Evolutionary conservation across 192 early-diverging fungal species (phyloP).

Genomic region (Geranomyces michiganensis): DNA sequence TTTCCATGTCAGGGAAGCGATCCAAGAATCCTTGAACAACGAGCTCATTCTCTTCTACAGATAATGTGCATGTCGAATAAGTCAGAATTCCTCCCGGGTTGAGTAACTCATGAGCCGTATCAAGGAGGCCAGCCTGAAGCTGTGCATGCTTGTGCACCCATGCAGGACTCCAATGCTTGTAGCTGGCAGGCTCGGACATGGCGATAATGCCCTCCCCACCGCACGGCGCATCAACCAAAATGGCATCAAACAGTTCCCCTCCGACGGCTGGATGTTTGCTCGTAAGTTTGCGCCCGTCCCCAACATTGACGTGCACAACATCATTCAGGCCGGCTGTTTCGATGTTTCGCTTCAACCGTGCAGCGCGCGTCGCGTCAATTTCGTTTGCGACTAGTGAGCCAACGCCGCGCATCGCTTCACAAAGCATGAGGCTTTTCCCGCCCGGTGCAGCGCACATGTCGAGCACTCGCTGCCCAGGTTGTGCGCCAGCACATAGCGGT

Average conservation of each 20-base stretch:
- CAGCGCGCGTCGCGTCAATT: background rate
- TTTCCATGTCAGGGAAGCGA: constrained; percentile 80
- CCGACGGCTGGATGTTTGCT: background rate
- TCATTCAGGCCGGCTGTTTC: background rate
- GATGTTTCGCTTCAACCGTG: constrained; percentile 5
- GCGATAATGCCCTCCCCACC: constrained; percentile 83
- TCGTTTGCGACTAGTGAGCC: constrained; percentile 27
- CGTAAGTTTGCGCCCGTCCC: constrained; percentile 10
- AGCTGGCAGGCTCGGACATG: constrained; percentile 31
- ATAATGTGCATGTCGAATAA: constrained; percentile 93
- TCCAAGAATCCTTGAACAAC: constrained; percentile 83
- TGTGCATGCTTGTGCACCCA: constrained; percentile 79
- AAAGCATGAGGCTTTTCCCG: constrained; percentile 80
- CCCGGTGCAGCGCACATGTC: constrained; percentile 96
- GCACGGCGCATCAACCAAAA: constrained; percentile 93
- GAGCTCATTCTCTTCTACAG: constrained; percentile 86
- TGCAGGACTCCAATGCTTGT: constrained; percentile 66
- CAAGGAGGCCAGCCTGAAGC: constrained; percentile 78
- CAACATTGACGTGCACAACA: background rate
- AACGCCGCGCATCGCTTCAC: background rate
- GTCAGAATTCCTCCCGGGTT: constrained; percentile 85
- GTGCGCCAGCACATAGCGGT: constrained; percentile 9
- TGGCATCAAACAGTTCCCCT: constrained; percentile 68
- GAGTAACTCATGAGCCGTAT: constrained; percentile 79
- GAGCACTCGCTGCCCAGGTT: constrained; percentile 63